phyloP scores from a whole-genome alignment of 805 yeast genomes.

The Millerago galiae region DNA sequence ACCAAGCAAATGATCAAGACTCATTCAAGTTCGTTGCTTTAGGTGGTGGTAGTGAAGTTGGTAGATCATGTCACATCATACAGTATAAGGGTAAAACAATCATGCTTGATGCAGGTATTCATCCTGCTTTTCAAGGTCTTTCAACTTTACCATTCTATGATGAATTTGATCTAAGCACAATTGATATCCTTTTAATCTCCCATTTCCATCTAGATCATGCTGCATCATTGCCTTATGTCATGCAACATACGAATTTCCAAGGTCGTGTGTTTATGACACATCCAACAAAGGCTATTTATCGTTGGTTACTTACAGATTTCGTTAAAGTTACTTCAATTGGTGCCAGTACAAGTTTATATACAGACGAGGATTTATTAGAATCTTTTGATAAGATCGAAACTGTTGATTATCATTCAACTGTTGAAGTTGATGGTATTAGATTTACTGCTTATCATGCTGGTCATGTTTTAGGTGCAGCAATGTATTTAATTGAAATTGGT shows the following conservation, averaged over 20 bases:
- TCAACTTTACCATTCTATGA: slow-evolving; percentile 93
- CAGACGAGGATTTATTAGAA: slow-evolving; percentile 83
- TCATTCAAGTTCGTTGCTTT: slow-evolving; percentile 71
- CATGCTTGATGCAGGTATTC: slow-evolving; percentile 97
- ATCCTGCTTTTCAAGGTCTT: slow-evolving; percentile 88
- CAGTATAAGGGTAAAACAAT: slow-evolving; percentile 91
- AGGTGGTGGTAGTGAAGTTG: slow-evolving; percentile 99
- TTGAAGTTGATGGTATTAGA: slow-evolving; percentile 88
- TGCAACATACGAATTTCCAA: slow-evolving; percentile 91
- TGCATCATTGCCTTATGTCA: slow-evolving; percentile 94
- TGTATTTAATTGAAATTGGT: slow-evolving; percentile 93
- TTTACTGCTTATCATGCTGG: slow-evolving; percentile 99
- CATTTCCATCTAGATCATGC: slow-evolving; percentile 99
- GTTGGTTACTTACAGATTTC: slow-evolving; percentile 92
- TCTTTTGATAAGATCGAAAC: slow-evolving; percentile 91
- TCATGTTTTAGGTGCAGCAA: slow-evolving; percentile 98
- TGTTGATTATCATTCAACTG: slow-evolving; percentile 90
- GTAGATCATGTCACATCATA: slow-evolving; percentile 89
- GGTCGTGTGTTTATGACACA: slow-evolving; percentile 99
- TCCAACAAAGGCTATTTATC: slow-evolving; percentile 95
- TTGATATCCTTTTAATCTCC: slow-evolving; percentile 80
- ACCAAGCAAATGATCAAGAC: slow-evolving; percentile 14
- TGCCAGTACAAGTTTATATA: slow-evolving; percentile 48
- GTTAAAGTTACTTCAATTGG: slow-evolving; percentile 76
- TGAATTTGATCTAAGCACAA: slow-evolving; percentile 82